phyloP scores from a whole-genome alignment of 768 basidiomycete genomes.

The Suillus americanus region DNA sequence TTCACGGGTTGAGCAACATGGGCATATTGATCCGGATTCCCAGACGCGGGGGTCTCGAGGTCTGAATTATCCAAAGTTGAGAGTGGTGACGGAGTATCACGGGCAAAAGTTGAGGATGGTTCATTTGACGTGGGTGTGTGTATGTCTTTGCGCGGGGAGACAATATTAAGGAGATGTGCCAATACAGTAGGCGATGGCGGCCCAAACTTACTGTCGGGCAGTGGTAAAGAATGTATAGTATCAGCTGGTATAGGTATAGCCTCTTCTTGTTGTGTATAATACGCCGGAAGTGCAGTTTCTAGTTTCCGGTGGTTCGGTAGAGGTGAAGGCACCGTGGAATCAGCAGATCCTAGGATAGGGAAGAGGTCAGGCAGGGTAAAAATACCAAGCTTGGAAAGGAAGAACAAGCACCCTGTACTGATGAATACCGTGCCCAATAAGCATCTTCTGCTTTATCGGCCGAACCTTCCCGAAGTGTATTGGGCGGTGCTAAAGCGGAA shows the following conservation, averaged over 20 bases:
- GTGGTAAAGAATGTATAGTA: slow-evolving; percentile 18
- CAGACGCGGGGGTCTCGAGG: slow-evolving; percentile 22
- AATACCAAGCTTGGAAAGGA: neutral
- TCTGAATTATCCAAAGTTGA: slow-evolving; percentile 23
- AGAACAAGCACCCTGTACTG: slow-evolving; percentile 59
- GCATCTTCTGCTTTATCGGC: slow-evolving; percentile 48
- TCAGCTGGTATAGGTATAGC: slow-evolving; percentile 14
- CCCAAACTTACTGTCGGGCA: slow-evolving; percentile 8
- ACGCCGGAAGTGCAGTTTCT: slow-evolving; percentile 11
- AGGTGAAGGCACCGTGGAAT: slow-evolving; percentile 67
- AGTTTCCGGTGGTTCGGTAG: slow-evolving; percentile 30
- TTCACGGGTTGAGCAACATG: slow-evolving; percentile 14
- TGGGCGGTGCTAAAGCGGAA: slow-evolving; percentile 16
- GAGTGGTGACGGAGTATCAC: slow-evolving; percentile 14
- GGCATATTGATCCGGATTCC: slow-evolving; percentile 12
- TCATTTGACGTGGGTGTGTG: slow-evolving; percentile 13
- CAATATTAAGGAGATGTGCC: slow-evolving; percentile 23
- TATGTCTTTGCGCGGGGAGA: slow-evolving; percentile 26
- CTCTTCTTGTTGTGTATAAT: slow-evolving; percentile 11
- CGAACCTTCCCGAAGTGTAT: slow-evolving; percentile 12
- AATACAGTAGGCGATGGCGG: slow-evolving; percentile 29
- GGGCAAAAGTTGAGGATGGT: slow-evolving; percentile 4
- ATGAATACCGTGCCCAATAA: slow-evolving; percentile 75
- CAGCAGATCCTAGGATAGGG: slow-evolving; percentile 55
- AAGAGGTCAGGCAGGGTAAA: slow-evolving; percentile 9